A percentile compares a stretch with the other conserved stretches of the same genome.
phyloP scores from a whole-genome alignment of 345 rosid genomes.

The Salix brachista region DNA sequence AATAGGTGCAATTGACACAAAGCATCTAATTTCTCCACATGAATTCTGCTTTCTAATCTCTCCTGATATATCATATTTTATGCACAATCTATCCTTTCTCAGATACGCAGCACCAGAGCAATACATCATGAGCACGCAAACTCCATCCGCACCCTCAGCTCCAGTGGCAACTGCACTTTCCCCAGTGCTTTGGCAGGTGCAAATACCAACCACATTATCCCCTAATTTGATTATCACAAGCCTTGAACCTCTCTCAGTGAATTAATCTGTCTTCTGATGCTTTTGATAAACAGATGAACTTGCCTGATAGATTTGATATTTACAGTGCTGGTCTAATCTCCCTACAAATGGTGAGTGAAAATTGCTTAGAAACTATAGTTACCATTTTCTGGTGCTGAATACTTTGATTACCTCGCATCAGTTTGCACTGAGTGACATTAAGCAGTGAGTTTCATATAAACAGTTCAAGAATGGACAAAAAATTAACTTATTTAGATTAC shows the following conservation, averaged over 20 bases:
- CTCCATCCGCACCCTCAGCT: slow-evolving; percentile 97
- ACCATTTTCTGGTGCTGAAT: not conserved
- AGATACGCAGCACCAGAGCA: slow-evolving; percentile 98
- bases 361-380: slow-evolving; percentile 2
- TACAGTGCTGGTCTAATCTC: slow-evolving; percentile 89
- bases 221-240: slow-evolving; percentile 2
- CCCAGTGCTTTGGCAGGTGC: slow-evolving; percentile 96
- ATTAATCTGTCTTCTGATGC: slow-evolving; percentile 10
- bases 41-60: not conserved
- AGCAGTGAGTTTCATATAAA: not conserved
- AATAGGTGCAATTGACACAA: not conserved
- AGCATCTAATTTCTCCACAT: not conserved
- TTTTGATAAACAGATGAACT: slow-evolving; percentile 64
- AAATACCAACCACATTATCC: not conserved
- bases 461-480: not conserved
- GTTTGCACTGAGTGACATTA: not conserved
- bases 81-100: slow-evolving; percentile 9
- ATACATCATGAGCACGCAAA: slow-evolving; percentile 99
- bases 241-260: slow-evolving; percentile 7
- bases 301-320: slow-evolving; percentile 93
- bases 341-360: slow-evolving; percentile 77
- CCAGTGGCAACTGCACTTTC: slow-evolving; percentile 97
- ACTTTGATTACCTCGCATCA: not conserved
- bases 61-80: not conserved
- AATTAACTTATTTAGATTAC: too few species aligned